These are phyloP conservation scores for Mycena amicta DNA, from an alignment of 768 basidiomycete genomes.

Conservation along the genomic window DNA sequence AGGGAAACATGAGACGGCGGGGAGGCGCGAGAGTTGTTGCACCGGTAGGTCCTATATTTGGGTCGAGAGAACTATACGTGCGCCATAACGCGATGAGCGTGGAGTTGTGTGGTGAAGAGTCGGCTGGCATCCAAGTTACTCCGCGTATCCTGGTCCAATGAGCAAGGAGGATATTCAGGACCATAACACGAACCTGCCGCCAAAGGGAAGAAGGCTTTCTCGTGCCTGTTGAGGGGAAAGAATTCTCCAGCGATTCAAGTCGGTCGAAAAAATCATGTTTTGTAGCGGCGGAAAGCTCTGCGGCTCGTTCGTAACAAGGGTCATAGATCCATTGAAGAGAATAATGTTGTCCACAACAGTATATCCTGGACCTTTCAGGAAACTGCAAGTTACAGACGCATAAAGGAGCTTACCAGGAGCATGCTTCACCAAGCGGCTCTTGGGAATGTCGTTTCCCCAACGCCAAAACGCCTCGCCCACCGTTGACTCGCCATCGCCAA, in stretches of 20 bases:
- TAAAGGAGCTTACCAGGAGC: constrained; percentile 53
- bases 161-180: neutral
- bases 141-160: constrained; percentile 56
- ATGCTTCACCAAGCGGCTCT: constrained; percentile 61
- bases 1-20: constrained; percentile 74
- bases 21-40: constrained; percentile 62
- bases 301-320: constrained; percentile 70
- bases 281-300: constrained; percentile 59
- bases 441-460: constrained; percentile 62
- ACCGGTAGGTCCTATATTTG: constrained; percentile 43
- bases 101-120: constrained; percentile 58
- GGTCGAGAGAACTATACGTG: constrained; percentile 67
- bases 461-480: constrained; percentile 56
- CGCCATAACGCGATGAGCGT: constrained; percentile 80
- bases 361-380: constrained; percentile 54
- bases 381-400: constrained; percentile 2
- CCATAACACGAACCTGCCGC: constrained; percentile 48
- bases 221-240: constrained; percentile 54
- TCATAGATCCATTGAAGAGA: constrained; percentile 70
- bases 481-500: constrained; percentile 34
- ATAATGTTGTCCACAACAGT: constrained; percentile 84
- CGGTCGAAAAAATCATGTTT: constrained; percentile 50
- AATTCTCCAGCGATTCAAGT: constrained; percentile 58
- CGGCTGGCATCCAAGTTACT: constrained; percentile 67
- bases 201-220: constrained; percentile 49